Evolutionary conservation across 2,329 filamentous ascomycete species (phyloP).

Genomic region (Pseudocercospora ulei): DNA sequence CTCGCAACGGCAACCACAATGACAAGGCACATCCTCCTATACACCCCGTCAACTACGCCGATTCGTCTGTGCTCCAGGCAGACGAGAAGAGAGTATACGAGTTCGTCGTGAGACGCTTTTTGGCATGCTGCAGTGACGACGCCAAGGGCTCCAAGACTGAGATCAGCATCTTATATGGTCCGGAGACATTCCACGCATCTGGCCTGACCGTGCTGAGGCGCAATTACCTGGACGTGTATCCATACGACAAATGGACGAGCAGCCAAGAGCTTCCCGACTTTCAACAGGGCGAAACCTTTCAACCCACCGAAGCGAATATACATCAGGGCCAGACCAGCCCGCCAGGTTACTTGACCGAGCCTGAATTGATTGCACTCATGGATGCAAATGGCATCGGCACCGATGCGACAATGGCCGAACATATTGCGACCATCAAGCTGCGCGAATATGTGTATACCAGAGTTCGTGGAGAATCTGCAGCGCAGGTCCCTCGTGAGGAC

Average conservation of each 20-base stretch:
- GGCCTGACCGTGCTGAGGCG: conserved; percentile 76
- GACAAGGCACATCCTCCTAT: conserved; percentile 97
- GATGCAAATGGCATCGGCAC: conserved; percentile 97
- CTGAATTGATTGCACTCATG: conserved; percentile 92
- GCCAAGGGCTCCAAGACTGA: conserved; percentile 79
- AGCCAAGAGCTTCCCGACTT: conserved; percentile 74
- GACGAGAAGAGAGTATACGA: conserved; percentile 70
- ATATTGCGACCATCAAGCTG: conserved; percentile 91
- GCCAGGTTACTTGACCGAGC: conserved; percentile 82
- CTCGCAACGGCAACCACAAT: conserved; percentile 75
- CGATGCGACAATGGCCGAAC: conserved; percentile 97
- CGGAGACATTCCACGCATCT: conserved; percentile 70
- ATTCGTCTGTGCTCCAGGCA: conserved; percentile 50
- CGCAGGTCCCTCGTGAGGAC: conserved; percentile 20
- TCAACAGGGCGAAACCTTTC: conserved; percentile 66
- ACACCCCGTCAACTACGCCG: conserved; percentile 81
- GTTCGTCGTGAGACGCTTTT: conserved; percentile 80
- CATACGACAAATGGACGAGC: conserved; percentile 93
- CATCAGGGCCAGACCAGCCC: conserved; percentile 80
- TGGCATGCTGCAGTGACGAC: conserved; percentile 92
- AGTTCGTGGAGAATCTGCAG: conserved; percentile 37
- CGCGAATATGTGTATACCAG: conserved; percentile 71
- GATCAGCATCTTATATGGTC: conserved; percentile 72
- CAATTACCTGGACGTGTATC: conserved; percentile 91
- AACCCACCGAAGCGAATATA: conserved; percentile 80